Conservation (phyloP, 179 eudicot genomes). For the Beta macrorhiza region DNA sequence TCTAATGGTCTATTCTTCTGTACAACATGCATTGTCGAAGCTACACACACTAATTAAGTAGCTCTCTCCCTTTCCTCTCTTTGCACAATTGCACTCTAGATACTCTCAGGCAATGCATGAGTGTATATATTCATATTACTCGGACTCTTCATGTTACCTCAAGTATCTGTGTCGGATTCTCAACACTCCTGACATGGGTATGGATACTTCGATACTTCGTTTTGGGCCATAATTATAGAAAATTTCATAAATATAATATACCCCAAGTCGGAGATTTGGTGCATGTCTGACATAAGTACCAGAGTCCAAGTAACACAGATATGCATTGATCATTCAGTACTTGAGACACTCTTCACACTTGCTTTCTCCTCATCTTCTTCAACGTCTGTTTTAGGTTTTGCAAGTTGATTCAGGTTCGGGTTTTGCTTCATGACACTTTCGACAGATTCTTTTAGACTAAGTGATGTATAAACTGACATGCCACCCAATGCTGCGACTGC, state of each 20-base stretch:
- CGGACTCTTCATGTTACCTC: too few relatives aligned
- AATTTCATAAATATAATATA: too few relatives aligned
- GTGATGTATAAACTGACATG: conserved; percentile 77
- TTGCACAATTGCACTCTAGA: background rate
- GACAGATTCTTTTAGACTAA: conserved; percentile 45
- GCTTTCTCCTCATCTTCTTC: conserved; percentile 39
- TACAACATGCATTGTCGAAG: conserved; percentile 13
- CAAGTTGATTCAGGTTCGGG: conserved; percentile 36
- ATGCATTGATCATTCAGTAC: conserved; percentile 22
- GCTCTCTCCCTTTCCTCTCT: background rate
- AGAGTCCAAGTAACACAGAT: too few relatives aligned
- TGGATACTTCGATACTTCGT: too few relatives aligned
- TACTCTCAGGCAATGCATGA: background rate
- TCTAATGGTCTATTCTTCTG: background rate
- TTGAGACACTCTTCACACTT: conserved; percentile 31
- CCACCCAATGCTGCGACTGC: conserved; percentile 74
- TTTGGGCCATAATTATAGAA: too few relatives aligned
- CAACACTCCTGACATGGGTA: too few relatives aligned
- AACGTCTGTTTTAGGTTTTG: conserved; percentile 46
- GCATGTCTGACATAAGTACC: too few relatives aligned
- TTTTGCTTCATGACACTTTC: conserved; percentile 34
- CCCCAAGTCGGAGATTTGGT: too few relatives aligned
- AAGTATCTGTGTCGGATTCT: too few relatives aligned
- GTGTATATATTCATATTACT: background rate
- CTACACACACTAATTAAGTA: background rate